Evolutionary conservation across 106 monocot genomes (phyloP).

Genomic region (Dioscorea zingiberensis): DNA sequence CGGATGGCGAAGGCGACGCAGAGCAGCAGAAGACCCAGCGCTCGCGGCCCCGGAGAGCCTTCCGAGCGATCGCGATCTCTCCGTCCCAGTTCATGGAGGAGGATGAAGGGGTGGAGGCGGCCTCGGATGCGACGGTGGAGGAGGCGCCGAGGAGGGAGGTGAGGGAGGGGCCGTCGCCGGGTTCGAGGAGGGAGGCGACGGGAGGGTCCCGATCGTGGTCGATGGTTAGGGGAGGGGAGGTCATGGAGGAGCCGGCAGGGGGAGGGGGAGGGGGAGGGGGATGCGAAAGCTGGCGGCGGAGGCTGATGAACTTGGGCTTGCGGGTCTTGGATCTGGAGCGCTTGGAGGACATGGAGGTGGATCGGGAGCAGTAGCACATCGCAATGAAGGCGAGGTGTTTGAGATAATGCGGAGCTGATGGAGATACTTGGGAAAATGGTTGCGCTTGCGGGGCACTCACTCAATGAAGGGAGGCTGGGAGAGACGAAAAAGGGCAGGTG

Average conservation of each 20-base stretch:
- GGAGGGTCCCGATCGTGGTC: slow-evolving; percentile 17
- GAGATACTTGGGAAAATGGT: no score
- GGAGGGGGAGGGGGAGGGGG: slow-evolving; percentile 16
- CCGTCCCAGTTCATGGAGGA: slow-evolving; percentile 6
- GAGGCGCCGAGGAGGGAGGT: slow-evolving; percentile 16
- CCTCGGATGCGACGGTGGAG: neutral
- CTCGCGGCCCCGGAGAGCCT: slow-evolving; percentile 52
- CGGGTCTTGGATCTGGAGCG: neutral
- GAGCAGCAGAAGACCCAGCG: slow-evolving; percentile 34
- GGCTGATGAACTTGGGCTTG: no score
- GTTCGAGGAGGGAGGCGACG: slow-evolving; percentile 15
- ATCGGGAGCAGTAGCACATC: neutral
- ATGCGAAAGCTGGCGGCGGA: neutral
- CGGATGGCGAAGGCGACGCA: slow-evolving; percentile 9
- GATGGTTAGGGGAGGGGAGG: no score
- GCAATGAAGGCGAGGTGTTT: slow-evolving; percentile 27
- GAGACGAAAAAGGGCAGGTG: no score
- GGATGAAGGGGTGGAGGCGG: slow-evolving; percentile 1
- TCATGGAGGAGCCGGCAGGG: slow-evolving; percentile 5
- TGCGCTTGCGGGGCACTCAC: no score
- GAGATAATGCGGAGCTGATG: slow-evolving; percentile 13
- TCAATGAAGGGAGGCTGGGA: no score
- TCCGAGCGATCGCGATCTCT: slow-evolving; percentile 29
- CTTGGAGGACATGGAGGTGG: neutral
- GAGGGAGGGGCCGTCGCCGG: slow-evolving; percentile 6